Percentiles rank a stretch among this genome's conserved stretches.
Conservation (phyloP, 2,329 filamentous ascomycete species). For the Orbilia quercus region DNA sequence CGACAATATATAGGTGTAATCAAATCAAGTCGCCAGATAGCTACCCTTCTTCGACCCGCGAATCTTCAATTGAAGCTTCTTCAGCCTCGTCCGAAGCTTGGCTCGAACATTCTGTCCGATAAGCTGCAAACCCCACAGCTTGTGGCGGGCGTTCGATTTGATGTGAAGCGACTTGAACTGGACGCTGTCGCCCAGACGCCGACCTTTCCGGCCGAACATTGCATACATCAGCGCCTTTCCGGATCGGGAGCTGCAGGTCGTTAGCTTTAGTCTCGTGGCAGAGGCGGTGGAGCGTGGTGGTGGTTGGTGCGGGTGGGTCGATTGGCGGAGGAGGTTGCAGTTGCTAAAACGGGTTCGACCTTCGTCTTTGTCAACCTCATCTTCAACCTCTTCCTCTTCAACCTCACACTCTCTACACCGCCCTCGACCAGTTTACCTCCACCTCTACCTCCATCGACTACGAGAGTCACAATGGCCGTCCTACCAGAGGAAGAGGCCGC, state of each 20-base stretch:
- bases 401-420: neutral
- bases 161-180: conserved; percentile 30
- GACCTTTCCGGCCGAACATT: conserved; percentile 3
- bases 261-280: neutral
- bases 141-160: conserved; percentile 28
- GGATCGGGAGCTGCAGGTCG: neutral
- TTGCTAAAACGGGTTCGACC: conserved; percentile 5
- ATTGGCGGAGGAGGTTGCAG: conserved; percentile 14
- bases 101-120: conserved; percentile 12
- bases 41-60: too few relatives aligned
- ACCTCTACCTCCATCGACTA: neutral
- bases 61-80: too few relatives aligned
- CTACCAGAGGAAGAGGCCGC: conserved; percentile 73
- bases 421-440: too few relatives aligned
- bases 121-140: conserved; percentile 41
- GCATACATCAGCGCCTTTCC: neutral
- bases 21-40: too few relatives aligned
- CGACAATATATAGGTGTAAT: too few relatives aligned
- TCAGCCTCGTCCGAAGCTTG: neutral
- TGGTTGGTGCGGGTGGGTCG: neutral
- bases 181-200: conserved; percentile 12
- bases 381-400: conserved; percentile 5
- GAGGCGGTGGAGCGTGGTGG: conserved; percentile 4
- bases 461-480: conserved; percentile 37
- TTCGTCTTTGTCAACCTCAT: conserved; percentile 15